Conservation (phyloP, 345 rosid genomes). For the Garcia nutans region DNA sequence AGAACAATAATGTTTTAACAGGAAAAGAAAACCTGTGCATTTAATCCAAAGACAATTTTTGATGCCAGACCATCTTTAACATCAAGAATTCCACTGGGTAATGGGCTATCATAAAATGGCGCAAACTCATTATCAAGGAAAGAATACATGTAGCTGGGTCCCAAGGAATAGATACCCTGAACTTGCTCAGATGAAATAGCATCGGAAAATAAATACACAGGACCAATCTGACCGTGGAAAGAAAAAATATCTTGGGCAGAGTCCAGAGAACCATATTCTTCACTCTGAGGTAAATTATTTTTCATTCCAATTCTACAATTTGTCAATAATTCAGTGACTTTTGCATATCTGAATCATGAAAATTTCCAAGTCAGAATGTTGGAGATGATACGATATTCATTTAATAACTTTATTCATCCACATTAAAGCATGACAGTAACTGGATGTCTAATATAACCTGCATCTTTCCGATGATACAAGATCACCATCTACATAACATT, state of each 20-base stretch:
- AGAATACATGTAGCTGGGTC: constrained; percentile 96
- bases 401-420: neutral
- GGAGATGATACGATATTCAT: neutral
- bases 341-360: constrained; percentile 69
- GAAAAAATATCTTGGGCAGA: constrained; percentile 49
- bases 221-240: constrained; percentile 93
- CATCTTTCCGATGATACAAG: constrained; percentile 94
- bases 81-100: constrained; percentile 82
- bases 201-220: constrained; percentile 82
- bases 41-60: constrained; percentile 82
- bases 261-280: constrained; percentile 53
- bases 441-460: constrained; percentile 50
- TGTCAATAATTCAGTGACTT: constrained; percentile 74
- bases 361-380: constrained; percentile 18
- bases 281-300: constrained; percentile 47
- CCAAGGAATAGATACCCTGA: constrained; percentile 69
- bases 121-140: constrained; percentile 79
- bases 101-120: constrained; percentile 48
- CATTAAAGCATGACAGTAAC: constrained; percentile 3
- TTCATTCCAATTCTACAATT: constrained; percentile 77
- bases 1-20: neutral
- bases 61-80: constrained; percentile 90
- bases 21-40: constrained; percentile 71
- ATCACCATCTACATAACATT: constrained; percentile 80
- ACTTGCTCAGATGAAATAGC: constrained; percentile 80